Base-by-base conservation (phyloP, 2,329 filamentous ascomycete species). In the Alternaria brassicicola region DNA sequence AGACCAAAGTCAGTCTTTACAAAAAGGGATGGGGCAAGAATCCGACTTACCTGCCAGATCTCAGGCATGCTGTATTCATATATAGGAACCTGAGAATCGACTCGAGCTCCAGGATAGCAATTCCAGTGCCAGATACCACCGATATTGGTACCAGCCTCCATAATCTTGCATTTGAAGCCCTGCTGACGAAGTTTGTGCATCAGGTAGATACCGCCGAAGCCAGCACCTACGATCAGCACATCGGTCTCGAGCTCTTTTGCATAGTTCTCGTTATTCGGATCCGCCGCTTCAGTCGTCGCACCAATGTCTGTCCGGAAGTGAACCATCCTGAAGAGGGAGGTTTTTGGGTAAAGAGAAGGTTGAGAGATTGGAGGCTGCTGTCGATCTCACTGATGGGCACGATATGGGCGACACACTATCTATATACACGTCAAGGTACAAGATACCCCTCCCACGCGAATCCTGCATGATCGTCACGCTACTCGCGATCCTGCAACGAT, bases 31-130 rank as follows among this genome's bases (percentile, higher is more conserved):
- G 7, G 15, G 3, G 1, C 10, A 26, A 23, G 3, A 7, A 33
- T 4, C 3, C 1, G 23, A 28, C 69, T 51, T 45, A 73, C 75
- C 67, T 81, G 79, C 73, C 78, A 83, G 21, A 82, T 73, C 61
- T 83, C 79, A 6, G 79, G 77, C 33, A 83, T 75, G 19, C 78
- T 80, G 55, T 81, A 78, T 56, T 82, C 79, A 58, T 83, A 83
- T 19, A 82, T 77, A 0, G 81, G 81, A 1, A 78, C 73, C 62
- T 80, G 77, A 0, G 77, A 79, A 55, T 83, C 81, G 5, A 83
- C 81, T 33, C 80, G 73, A 7, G 81, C 81, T 3, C 81, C 75
- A 3, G 78, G 78, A 50, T 80, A 80, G 50, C 78, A 75, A 43
- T 80, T 80, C 78, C 78, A 80, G 57, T 78, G 74, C 78, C 78